phyloP scores from a whole-genome alignment of 768 basidiomycete genomes.

The Boletus barrowsii region DNA sequence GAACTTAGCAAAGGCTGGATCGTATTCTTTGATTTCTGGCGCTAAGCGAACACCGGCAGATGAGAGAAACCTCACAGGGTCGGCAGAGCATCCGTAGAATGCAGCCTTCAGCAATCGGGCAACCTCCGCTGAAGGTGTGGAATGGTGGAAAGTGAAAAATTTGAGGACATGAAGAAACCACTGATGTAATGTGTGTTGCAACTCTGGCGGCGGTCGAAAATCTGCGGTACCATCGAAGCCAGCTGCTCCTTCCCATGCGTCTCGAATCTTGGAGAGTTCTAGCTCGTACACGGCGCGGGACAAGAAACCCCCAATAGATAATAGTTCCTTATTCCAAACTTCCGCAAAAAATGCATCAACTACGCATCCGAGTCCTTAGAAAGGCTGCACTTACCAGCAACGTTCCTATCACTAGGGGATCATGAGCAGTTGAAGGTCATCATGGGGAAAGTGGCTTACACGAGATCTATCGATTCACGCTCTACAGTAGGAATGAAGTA shows the following conservation, averaged over 20 bases:
- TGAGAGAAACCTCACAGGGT: too few species aligned
- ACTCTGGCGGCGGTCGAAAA: not conserved
- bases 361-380: not conserved
- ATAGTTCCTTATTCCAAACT: slow-evolving; percentile 89
- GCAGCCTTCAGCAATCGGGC: too few species aligned
- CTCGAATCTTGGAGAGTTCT: slow-evolving; percentile 60
- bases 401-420: not conserved
- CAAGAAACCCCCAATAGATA: slow-evolving; percentile 37
- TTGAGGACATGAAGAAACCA: slow-evolving; percentile 21
- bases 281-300: slow-evolving; percentile 54
- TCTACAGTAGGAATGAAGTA: slow-evolving; percentile 1
- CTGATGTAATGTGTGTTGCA: not conserved
- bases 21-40: slow-evolving; percentile 36
- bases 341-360: not conserved
- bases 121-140: too few species aligned
- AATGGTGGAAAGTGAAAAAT: too few species aligned
- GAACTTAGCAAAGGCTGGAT: slow-evolving; percentile 64
- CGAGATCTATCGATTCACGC: slow-evolving; percentile 1
- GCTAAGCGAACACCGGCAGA: too few species aligned
- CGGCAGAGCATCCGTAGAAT: too few species aligned
- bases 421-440: not conserved
- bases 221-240: slow-evolving; percentile 15
- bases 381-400: not conserved
- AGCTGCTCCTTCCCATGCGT: not conserved
- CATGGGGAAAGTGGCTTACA: not conserved